phyloP scores from a whole-genome alignment of 306 rosid species.

The Medicago arabica region DNA sequence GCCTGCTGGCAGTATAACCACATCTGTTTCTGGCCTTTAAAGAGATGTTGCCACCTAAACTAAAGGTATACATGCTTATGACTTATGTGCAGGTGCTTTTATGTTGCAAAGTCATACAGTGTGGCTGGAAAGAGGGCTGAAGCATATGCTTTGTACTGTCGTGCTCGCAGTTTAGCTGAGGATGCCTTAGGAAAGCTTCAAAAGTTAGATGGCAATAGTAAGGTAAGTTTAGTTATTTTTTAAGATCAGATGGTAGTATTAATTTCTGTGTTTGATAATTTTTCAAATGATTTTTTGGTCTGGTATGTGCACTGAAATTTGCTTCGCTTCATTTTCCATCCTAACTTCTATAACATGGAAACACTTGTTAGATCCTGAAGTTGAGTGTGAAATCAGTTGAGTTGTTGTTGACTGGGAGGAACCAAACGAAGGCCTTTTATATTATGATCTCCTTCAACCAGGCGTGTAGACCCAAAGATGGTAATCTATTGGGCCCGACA shows the following conservation, averaged over 20 bases:
- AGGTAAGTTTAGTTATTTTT: conserved; percentile 42
- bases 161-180: conserved; percentile 63
- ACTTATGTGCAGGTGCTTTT: conserved; percentile 73
- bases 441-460: not conserved
- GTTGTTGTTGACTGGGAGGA: not conserved
- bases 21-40: conserved; percentile 13
- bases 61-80: not conserved
- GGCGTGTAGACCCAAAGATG: conserved; percentile 4
- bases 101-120: conserved; percentile 89
- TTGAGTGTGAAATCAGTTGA: conserved; percentile 13
- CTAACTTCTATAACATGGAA: conserved; percentile 16
- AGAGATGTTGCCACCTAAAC: conserved; percentile 12
- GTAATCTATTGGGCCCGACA: not conserved
- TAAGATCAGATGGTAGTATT: not conserved
- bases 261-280: not conserved
- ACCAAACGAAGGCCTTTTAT: conserved; percentile 22
- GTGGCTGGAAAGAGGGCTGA: conserved; percentile 91
- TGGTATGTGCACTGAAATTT: conserved; percentile 22
- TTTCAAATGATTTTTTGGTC: conserved; percentile 16
- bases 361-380: conserved; percentile 18
- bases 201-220: conserved; percentile 41
- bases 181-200: conserved; percentile 50
- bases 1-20: conserved; percentile 20
- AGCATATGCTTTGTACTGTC: conserved; percentile 82
- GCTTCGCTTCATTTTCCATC: conserved; percentile 11